Evolutionary conservation across 306 rosid genomes (phyloP).

Genomic region (Prunus mongolica): DNA sequence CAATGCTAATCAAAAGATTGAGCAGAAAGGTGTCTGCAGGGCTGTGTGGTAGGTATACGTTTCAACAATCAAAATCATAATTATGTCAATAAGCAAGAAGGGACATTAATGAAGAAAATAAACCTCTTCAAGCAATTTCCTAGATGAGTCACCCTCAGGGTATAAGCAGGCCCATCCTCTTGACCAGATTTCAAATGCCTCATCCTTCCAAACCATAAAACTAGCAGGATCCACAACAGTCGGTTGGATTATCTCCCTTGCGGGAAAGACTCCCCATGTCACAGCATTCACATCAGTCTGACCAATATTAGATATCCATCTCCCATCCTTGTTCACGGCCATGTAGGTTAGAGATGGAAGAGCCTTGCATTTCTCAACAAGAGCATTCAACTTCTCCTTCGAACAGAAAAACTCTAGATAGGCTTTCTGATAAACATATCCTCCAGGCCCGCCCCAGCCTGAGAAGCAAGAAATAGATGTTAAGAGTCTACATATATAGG

Average conservation of each 20-base stretch:
- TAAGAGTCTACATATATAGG: neutral
- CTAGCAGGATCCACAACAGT: conserved; percentile 90
- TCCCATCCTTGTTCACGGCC: conserved; percentile 82
- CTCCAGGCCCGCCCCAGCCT: conserved; percentile 99
- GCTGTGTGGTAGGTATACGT: neutral
- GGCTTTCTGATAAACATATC: conserved; percentile 94
- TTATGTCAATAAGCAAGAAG: neutral
- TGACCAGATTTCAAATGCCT: conserved; percentile 92
- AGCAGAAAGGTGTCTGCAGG: neutral
- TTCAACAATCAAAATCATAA: neutral
- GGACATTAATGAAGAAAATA: neutral
- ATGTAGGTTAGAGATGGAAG: conserved; percentile 67
- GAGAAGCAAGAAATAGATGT: neutral
- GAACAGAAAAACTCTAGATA: conserved; percentile 96
- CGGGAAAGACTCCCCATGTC: conserved; percentile 99
- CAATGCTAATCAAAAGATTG: neutral
- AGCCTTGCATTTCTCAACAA: conserved; percentile 64
- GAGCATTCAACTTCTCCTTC: conserved; percentile 61
- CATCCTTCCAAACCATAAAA: conserved; percentile 89
- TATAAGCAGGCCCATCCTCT: conserved; percentile 84
- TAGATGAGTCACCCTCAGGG: conserved; percentile 68
- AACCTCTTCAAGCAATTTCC: conserved; percentile 88
- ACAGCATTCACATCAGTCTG: conserved; percentile 84
- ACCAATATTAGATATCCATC: conserved; percentile 62
- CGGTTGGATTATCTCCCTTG: conserved; percentile 90